A percentile compares a stretch with the other conserved stretches of the same genome.
These are phyloP conservation scores for Glomus cerebriforme DNA, from an alignment of 192 early-diverging fungal genomes.

Conservation along the genomic window DNA sequence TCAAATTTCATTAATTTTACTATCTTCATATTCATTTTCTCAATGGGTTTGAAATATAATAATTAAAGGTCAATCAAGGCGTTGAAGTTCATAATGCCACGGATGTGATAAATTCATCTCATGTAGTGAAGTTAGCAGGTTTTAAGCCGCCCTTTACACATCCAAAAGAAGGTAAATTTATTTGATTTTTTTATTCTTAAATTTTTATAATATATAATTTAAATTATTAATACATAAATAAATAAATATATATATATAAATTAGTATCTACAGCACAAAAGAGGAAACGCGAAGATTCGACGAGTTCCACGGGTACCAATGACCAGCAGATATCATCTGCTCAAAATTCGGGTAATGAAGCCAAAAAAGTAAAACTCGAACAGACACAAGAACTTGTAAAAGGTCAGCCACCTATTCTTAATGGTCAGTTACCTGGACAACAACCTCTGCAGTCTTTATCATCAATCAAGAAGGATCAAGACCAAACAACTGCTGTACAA, in stretches of 20 bases:
- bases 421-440: neutral
- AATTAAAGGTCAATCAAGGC: conserved; percentile 5
- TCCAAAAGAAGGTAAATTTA: conserved; percentile 9
- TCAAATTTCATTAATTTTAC: neutral
- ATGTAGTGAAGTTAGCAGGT: conserved; percentile 17
- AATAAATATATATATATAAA: too few relatives aligned
- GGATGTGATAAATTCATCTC: neutral
- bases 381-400: neutral
- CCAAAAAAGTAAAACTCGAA: conserved; percentile 11
- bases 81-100: neutral
- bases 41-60: neutral
- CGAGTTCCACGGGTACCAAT: neutral
- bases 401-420: neutral
- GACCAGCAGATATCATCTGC: neutral
- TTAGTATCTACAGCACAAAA: neutral
- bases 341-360: neutral
- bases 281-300: conserved; percentile 6
- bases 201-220: neutral
- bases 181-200: neutral
- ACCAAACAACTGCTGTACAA: neutral
- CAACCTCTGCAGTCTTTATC: neutral
- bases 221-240: too few relatives aligned
- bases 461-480: neutral
- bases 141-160: conserved; percentile 1
- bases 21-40: neutral